Percentiles rank a stretch among this genome's conserved stretches.
phyloP scores from a whole-genome alignment of 495 filamentous ascomycete species.

The Xylona heveae region DNA sequence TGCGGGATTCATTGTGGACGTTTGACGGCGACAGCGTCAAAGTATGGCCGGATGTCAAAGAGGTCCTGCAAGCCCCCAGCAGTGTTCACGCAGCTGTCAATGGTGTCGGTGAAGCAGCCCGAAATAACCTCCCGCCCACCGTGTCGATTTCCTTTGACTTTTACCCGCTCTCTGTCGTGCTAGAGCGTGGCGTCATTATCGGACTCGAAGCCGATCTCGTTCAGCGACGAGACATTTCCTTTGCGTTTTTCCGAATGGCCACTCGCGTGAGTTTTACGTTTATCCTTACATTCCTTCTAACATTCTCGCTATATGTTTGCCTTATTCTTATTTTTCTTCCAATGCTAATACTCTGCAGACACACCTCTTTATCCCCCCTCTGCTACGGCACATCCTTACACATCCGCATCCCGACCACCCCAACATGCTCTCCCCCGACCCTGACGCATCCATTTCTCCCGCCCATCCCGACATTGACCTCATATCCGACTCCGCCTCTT shows the following conservation, averaged over 20 bases:
- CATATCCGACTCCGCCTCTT: too few species aligned
- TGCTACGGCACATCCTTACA: slow-evolving; percentile 66
- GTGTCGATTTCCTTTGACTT: slow-evolving; percentile 62
- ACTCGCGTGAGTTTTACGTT: slow-evolving; percentile 13
- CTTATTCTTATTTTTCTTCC: slow-evolving; percentile 2
- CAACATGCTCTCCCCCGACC: too few species aligned
- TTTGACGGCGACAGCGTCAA: slow-evolving; percentile 71
- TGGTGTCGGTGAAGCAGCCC: slow-evolving; percentile 3
- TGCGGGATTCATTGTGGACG: slow-evolving; percentile 81
- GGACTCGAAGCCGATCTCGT: slow-evolving; percentile 84
- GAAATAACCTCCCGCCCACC: slow-evolving; percentile 35
- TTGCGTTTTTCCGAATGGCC: slow-evolving; percentile 49
- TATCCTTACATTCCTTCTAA: too few species aligned
- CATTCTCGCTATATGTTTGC: too few species aligned
- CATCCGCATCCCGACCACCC: too few species aligned
- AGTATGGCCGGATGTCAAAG: slow-evolving; percentile 80
- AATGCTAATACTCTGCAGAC: slow-evolving; percentile 14
- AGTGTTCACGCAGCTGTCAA: too few species aligned
- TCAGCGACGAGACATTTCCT: slow-evolving; percentile 73
- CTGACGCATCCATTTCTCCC: too few species aligned
- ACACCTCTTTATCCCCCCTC: slow-evolving; percentile 64
- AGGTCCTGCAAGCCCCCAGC: slow-evolving; percentile 47
- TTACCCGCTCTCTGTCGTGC: slow-evolving; percentile 72
- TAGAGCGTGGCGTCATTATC: slow-evolving; percentile 69
- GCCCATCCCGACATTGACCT: too few species aligned